Percentiles rank a stretch among this genome's conserved stretches.
phyloP scores from a whole-genome alignment of 495 filamentous ascomycete species.

The Polyplosphaeria fusca region DNA sequence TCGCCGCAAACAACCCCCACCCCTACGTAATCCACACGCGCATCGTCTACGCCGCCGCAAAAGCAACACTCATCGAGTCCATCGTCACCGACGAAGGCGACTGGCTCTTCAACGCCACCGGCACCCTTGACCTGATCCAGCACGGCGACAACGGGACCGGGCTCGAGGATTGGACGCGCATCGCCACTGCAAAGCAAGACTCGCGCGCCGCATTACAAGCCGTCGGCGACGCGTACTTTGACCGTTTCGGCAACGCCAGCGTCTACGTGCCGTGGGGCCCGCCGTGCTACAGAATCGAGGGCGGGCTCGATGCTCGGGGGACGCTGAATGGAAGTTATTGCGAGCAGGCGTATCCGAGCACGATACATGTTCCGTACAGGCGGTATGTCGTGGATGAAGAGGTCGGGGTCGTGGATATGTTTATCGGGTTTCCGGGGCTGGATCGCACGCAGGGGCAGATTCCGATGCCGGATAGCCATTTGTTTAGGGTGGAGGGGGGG shows the following conservation, averaged over 20 bases:
- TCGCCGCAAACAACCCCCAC: constrained; percentile 6
- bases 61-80: constrained; percentile 13
- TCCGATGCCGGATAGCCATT: constrained; percentile 24
- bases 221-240: constrained; percentile 20
- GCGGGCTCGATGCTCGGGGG: constrained; percentile 31
- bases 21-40: constrained; percentile 27
- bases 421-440: constrained; percentile 21
- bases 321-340: constrained; percentile 1
- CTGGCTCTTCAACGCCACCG: constrained; percentile 25
- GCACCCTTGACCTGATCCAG: constrained; percentile 1
- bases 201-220: constrained; percentile 5
- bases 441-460: constrained; percentile 15
- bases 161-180: constrained; percentile 13
- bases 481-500: constrained; percentile 21
- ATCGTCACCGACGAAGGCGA: constrained; percentile 19
- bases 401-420: constrained; percentile 15
- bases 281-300: constrained; percentile 49
- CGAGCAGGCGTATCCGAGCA: constrained; percentile 7
- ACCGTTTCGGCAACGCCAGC: constrained; percentile 42
- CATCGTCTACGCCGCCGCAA: constrained; percentile 3
- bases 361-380: constrained; percentile 9
- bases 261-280: constrained; percentile 47
- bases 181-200: constrained; percentile 10
- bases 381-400: constrained; percentile 20
- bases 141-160: too few relatives aligned